These are phyloP conservation scores for Funneliformis caledonium DNA, from an alignment of 371 early-diverging fungal species.

Conservation along the genomic window DNA sequence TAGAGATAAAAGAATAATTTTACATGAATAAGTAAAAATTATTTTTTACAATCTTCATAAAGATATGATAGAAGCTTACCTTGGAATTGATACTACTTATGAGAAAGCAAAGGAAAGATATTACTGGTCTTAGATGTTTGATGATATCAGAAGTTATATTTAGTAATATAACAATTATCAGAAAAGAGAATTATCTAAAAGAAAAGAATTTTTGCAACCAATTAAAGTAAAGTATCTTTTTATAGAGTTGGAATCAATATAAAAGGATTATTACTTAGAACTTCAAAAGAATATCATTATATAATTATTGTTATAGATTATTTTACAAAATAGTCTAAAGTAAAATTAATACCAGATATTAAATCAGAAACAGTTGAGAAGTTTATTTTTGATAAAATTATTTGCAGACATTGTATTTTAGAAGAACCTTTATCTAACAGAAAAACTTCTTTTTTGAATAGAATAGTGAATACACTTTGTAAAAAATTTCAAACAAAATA, in stretches of 20 bases:
- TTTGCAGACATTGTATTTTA: conserved; percentile 45
- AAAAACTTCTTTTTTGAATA: conserved; percentile 38
- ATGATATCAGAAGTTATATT: too few species aligned
- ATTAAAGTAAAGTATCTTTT: conserved; percentile 40
- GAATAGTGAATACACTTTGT: background rate
- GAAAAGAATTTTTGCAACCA: conserved; percentile 36
- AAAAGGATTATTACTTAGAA: conserved; percentile 47
- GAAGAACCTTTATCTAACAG: conserved; percentile 47
- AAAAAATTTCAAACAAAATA: background rate
- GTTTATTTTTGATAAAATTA: conserved; percentile 49
- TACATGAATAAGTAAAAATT: too few species aligned
- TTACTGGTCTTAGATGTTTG: too few species aligned
- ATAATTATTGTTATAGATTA: conserved; percentile 55
- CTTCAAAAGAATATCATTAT: background rate
- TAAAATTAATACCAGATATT: conserved; percentile 45
- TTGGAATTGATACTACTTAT: too few species aligned
- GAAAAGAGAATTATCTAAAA: background rate
- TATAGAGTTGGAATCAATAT: conserved; percentile 50
- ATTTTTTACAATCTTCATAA: too few species aligned
- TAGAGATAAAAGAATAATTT: too few species aligned
- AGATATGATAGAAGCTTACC: too few species aligned
- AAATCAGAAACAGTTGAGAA: conserved; percentile 42
- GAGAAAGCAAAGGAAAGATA: too few species aligned
- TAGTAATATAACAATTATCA: background rate
- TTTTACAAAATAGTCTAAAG: conserved; percentile 51